These are phyloP conservation scores for Ottelia alismoides DNA, from an alignment of 106 monocot genomes.

Conservation along the genomic window DNA sequence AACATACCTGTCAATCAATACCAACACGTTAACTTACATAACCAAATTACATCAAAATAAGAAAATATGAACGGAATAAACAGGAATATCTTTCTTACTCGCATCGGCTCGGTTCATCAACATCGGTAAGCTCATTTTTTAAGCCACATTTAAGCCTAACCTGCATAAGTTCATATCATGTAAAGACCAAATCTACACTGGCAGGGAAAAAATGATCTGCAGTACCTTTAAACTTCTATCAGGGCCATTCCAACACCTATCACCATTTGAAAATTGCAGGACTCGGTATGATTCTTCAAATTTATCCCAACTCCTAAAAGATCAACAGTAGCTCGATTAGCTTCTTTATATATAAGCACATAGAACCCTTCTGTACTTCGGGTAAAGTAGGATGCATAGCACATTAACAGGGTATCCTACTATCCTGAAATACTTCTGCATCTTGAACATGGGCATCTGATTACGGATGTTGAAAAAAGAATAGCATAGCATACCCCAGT, in stretches of 20 bases:
- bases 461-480: background rate
- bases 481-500: conserved; percentile 58
- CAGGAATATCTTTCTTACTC: conserved; percentile 42
- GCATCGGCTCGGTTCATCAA: conserved; percentile 98
- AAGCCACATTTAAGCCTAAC: conserved; percentile 93
- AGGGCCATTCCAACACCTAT: conserved; percentile 97
- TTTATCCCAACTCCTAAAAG: conserved; percentile 80
- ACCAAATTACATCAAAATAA: background rate
- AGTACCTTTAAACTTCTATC: conserved; percentile 87
- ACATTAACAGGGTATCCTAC: too few species aligned
- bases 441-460: too few species aligned
- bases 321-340: background rate
- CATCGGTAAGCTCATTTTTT: conserved; percentile 72
- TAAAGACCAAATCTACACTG: background rate
- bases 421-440: too few species aligned
- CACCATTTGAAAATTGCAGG: conserved; percentile 77
- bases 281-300: conserved; percentile 83
- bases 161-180: conserved; percentile 28
- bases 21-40: background rate
- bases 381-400: background rate
- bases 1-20: conserved; percentile 36
- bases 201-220: background rate
- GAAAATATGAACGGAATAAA: background rate
- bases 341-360: background rate
- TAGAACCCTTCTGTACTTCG: background rate